phyloP scores from a whole-genome alignment of 768 basidiomycete species.

The Lactarius vividus region DNA sequence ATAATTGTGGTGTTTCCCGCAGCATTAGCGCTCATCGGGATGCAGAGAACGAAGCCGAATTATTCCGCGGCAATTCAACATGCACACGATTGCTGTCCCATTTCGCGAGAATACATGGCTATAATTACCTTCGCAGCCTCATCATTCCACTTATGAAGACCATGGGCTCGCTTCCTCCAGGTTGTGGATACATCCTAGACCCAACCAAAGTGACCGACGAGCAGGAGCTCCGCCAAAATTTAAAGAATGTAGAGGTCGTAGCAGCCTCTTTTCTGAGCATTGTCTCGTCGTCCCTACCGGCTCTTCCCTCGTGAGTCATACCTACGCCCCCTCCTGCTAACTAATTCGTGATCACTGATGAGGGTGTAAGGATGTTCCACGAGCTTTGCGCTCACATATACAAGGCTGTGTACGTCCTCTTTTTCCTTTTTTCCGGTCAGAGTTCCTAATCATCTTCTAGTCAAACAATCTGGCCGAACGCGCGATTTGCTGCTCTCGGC shows the following conservation, averaged over 20 bases:
- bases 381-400: slow-evolving; percentile 85
- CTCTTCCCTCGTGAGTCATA: slow-evolving; percentile 66
- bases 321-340: slow-evolving; percentile 2
- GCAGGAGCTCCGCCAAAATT: slow-evolving; percentile 59
- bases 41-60: slow-evolving; percentile 72
- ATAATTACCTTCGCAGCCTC: slow-evolving; percentile 81
- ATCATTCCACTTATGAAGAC: slow-evolving; percentile 74
- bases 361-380: slow-evolving; percentile 64
- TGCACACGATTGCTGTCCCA: slow-evolving; percentile 84
- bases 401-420: slow-evolving; percentile 61
- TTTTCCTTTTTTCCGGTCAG: slow-evolving; percentile 4
- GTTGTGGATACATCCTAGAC: slow-evolving; percentile 77
- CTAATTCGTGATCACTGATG: slow-evolving; percentile 26
- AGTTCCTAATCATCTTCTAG: slow-evolving; percentile 38
- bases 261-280: slow-evolving; percentile 74
- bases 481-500: slow-evolving; percentile 79
- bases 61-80: slow-evolving; percentile 87
- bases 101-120: slow-evolving; percentile 88
- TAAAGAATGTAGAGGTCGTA: slow-evolving; percentile 66
- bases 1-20: background rate
- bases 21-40: slow-evolving; percentile 7
- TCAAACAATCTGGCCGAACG: slow-evolving; percentile 68
- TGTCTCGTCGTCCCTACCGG: slow-evolving; percentile 65
- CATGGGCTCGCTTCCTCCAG: slow-evolving; percentile 69
- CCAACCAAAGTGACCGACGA: slow-evolving; percentile 56